A percentile compares a stretch with the other conserved stretches of the same genome.
phyloP scores from a whole-genome alignment of 148 eudicot species.

The Rhododendron mucronatum region DNA sequence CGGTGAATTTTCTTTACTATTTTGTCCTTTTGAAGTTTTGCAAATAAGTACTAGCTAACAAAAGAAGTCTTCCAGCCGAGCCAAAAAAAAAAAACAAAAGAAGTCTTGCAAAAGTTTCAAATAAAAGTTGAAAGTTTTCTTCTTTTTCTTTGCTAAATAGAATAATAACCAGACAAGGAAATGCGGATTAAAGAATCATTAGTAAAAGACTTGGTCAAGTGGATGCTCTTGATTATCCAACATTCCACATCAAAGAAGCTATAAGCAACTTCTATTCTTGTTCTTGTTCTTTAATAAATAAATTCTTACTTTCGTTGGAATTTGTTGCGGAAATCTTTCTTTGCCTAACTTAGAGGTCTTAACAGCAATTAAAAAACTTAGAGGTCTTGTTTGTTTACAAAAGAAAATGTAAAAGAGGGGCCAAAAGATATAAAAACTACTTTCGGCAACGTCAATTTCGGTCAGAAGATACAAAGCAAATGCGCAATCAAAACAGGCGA shows the following conservation, averaged over 20 bases:
- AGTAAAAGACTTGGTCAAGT: not conserved
- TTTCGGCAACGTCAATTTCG: too few species aligned
- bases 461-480: too few species aligned
- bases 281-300: not conserved
- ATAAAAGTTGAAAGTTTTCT: not conserved
- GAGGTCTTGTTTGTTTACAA: not conserved
- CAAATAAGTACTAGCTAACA: too few species aligned
- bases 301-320: not conserved
- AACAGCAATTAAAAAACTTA: too few species aligned
- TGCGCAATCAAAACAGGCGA: too few species aligned
- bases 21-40: too few species aligned
- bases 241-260: not conserved
- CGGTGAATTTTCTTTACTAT: too few species aligned
- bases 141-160: too few species aligned
- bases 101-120: not conserved
- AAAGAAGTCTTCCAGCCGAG: not conserved
- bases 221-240: not conserved
- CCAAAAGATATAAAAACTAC: not conserved
- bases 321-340: not conserved
- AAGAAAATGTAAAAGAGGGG: not conserved
- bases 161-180: not conserved
- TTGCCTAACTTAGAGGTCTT: not conserved
- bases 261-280: too few species aligned
- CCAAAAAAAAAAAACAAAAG: too few species aligned
- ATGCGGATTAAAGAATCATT: not conserved